Evolutionary conservation across 257 asterid species (phyloP), one percentile per base, ranked within the genome.

Genomic region (Lycium barbarum): DNA sequence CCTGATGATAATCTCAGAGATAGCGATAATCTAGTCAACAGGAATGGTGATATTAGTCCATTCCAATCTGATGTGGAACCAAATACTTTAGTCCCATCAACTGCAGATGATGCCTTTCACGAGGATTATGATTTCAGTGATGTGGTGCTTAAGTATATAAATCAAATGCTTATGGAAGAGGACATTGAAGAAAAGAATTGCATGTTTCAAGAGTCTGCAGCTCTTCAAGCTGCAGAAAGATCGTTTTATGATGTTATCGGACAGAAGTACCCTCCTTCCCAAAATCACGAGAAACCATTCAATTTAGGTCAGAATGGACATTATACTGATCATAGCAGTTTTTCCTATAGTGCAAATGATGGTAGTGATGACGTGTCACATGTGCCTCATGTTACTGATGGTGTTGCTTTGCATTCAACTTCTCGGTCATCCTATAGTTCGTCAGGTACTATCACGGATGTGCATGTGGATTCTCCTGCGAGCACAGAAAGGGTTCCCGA

Each of bases 161-260:
- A 89, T 87, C 90, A 89, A 84, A 90, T 94, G 86, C 90, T 93
- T 22, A 93, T 94, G 97, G 93, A 93, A 65, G 98, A 94, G 88
- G 97, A 93, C 35, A 94, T 91, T 89, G 97, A 91, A 84, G 94
- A 94, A 36, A 90, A 89, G 85, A 15, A 92, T 1, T 87, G 86
- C 54, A 86, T 91, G 93, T 89, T 93, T 82, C 93, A 91, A 67
- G 94, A 92, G 79, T 93, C 94, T 12, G 84, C 88, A 85, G 97
- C 90, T 88, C 89, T 92, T 81, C 90, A 87, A 84, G 97, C 95
- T 3, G 91, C 92, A 61, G 97, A 94, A 81, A 89, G 86, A 86
- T 94, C 95, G 2, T 94, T 93, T 80, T 93, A 94, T 14, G 98
- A 93, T 74, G 91, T 91, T 2, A 92, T 93, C 6, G 97, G 96